phyloP scores from a whole-genome alignment of 495 filamentous ascomycete species.

The Aspergillus coremiiformis region DNA sequence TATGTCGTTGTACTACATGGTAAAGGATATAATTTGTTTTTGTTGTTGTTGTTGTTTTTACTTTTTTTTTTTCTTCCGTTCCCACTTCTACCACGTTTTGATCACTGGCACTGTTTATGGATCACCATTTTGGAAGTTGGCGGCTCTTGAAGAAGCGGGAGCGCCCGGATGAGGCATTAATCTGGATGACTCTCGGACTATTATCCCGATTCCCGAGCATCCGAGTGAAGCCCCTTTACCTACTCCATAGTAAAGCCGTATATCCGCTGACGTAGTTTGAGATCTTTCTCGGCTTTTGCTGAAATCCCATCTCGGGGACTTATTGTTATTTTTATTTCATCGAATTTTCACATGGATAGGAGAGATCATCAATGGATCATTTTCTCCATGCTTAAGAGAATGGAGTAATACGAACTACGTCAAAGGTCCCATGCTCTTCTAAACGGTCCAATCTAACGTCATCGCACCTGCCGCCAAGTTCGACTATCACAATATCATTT shows the following conservation, averaged over 20 bases:
- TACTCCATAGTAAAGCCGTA: conserved; percentile 3
- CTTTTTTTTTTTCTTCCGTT: neutral
- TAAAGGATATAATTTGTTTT: too few relatives aligned
- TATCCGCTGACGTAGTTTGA: conserved; percentile 3
- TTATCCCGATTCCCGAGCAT: conserved; percentile 5
- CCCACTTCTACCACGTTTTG: neutral
- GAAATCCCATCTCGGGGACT: neutral
- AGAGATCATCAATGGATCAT: too few relatives aligned
- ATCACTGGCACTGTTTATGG: neutral
- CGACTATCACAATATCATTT: conserved; percentile 11
- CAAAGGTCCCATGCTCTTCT: neutral
- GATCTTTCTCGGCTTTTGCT: neutral
- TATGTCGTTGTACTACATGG: too few relatives aligned
- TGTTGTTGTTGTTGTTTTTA: neutral
- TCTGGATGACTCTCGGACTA: conserved; percentile 9
- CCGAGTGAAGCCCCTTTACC: neutral
- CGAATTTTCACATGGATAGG: too few relatives aligned
- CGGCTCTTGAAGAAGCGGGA: conserved; percentile 8
- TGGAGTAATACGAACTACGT: neutral
- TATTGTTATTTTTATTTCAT: neutral
- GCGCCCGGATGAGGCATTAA: conserved; percentile 15
- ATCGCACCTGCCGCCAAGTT: neutral
- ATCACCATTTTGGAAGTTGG: neutral
- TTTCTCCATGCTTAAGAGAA: too few relatives aligned
- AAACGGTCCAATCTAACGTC: neutral